phyloP scores from a whole-genome alignment of 257 asterid species.

The Fraxinus pennsylvanica region DNA sequence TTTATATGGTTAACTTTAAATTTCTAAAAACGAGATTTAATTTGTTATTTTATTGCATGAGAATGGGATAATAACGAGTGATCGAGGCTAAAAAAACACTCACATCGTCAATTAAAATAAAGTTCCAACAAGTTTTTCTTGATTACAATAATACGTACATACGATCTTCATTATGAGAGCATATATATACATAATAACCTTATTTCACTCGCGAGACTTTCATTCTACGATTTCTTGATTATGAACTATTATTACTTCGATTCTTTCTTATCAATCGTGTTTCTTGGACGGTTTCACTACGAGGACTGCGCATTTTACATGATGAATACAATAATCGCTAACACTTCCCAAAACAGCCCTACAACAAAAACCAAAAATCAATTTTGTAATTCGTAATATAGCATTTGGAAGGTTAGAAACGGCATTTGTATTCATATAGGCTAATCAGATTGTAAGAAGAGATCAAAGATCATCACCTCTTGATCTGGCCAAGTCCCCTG shows the following conservation, averaged over 20 bases:
- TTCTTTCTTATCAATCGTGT: background rate
- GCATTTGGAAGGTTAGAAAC: background rate
- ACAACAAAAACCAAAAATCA: background rate
- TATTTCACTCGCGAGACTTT: background rate
- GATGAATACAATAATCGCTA: constrained; percentile 47
- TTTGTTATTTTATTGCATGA: too few species aligned
- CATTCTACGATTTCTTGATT: background rate
- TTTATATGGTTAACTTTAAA: too few species aligned
- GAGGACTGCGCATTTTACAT: constrained; percentile 47
- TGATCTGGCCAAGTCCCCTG: constrained; percentile 62
- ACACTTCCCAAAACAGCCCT: constrained; percentile 59
- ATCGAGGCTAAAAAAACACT: too few species aligned
- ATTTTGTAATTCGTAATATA: background rate
- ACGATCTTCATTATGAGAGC: constrained; percentile 1
- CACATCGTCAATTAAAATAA: too few species aligned
- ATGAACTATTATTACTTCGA: background rate
- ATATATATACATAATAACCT: background rate
- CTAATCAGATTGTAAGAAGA: background rate
- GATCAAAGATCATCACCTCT: constrained; percentile 36
- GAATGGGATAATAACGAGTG: too few species aligned
- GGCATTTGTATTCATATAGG: too few species aligned
- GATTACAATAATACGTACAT: background rate
- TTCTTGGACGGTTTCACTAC: constrained; percentile 44
- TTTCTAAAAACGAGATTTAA: too few species aligned
- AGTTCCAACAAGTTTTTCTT: background rate